Conservation (phyloP, 2,329 filamentous ascomycete species). For the Amauroascus verrucosus region DNA sequence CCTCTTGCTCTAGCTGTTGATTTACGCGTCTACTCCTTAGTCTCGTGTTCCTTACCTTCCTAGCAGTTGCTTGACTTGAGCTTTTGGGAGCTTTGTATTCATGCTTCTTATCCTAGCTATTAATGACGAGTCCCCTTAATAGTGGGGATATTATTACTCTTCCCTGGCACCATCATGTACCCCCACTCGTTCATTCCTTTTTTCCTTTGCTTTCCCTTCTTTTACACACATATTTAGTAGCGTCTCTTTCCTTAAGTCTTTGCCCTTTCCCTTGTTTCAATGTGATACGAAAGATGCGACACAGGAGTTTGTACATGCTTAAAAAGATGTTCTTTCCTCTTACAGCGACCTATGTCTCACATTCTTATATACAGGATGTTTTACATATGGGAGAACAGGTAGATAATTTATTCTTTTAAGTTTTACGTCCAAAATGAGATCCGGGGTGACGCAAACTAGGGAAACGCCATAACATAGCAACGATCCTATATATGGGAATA, state of each 20-base stretch:
- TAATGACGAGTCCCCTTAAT: background rate
- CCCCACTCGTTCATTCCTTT: slow-evolving; percentile 21
- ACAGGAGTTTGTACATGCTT: background rate
- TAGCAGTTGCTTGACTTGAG: background rate
- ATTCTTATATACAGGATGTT: background rate
- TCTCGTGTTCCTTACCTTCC: background rate
- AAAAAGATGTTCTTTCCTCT: background rate
- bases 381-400: background rate
- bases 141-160: background rate
- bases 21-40: background rate
- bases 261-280: background rate
- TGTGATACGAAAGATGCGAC: slow-evolving; percentile 7
- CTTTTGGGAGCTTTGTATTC: background rate
- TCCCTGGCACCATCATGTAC: background rate
- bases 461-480: no score
- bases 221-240: slow-evolving; percentile 18
- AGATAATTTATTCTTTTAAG: background rate
- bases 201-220: slow-evolving; percentile 20
- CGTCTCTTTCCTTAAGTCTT: slow-evolving; percentile 4
- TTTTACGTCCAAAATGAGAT: no score
- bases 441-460: no score
- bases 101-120: background rate
- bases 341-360: background rate
- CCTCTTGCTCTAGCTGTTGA: background rate
- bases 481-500: no score